Base-by-base conservation (phyloP, 345 rosid genomes). In the Aethionema arabicum region DNA sequence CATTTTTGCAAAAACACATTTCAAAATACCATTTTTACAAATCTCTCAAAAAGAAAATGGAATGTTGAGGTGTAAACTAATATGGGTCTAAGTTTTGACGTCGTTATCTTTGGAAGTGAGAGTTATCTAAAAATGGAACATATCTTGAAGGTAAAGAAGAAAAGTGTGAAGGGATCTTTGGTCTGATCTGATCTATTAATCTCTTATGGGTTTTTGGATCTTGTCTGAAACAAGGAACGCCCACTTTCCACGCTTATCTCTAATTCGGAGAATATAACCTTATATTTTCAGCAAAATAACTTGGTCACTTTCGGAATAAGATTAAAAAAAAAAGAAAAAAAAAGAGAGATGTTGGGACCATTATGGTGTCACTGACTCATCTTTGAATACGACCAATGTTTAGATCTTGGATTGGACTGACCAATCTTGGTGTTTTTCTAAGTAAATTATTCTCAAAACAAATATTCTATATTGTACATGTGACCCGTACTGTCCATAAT, bases 331-430 rank as follows among this genome's bases (percentile, higher is more conserved):
- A 44, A 37, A 21, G n/a, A 21, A 21, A 21, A 21, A 21, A 45
- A 47, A 44, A 37, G 27, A 29, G 44, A 61, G 66, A 47, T 47
- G 45, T 61, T 61, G 56, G 56, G 66, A 61, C 66, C 66, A 37
- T 61, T 37, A 48, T 48, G 37, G 46, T 48, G 55, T 46, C 66
- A 59, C 52, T 42, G 51, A 42, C 50, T 58, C 61, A 56, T 32
- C 63, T 44, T 46, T 46, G 54, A 35, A 47, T 48, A 61, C 8
- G 38, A 47, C 66, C 56, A 61, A 38, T 52, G 36, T 47, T 47
- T 46, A 48, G 66, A 49, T 61, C 66, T 37, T n/a, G 54, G 27
- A 59, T 42, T 39, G 4, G 62, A 36, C 37, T 29, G 4, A 7
- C 54, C 36, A 61, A 46, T 37, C 29, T 36, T 35, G 7, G 21